A percentile compares a stretch with the other conserved stretches of the same genome.
These are phyloP conservation scores for Brasenia schreberi DNA, from an alignment of 164 flowering plant genomes.

Conservation along the genomic window DNA sequence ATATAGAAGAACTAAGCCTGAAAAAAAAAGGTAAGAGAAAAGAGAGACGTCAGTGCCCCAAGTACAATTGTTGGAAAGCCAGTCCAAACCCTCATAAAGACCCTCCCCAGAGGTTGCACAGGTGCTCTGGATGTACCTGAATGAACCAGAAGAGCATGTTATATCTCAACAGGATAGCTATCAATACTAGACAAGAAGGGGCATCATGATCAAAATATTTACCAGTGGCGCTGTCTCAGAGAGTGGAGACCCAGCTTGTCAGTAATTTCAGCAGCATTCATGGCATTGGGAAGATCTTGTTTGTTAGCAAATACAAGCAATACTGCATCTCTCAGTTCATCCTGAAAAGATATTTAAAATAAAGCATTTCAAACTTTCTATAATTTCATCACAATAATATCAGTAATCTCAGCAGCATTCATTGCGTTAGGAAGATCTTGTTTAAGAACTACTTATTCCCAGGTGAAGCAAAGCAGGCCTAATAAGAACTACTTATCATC, in stretches of 20 bases:
- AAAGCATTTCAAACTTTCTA: too few species aligned
- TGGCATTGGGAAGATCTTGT: slow-evolving; percentile 85
- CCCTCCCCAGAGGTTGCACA: too few species aligned
- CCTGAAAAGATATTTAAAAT: slow-evolving; percentile 16
- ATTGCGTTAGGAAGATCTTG: slow-evolving; percentile 80
- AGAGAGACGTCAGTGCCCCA: too few species aligned
- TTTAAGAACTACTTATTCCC: slow-evolving; percentile 25
- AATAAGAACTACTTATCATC: too few species aligned
- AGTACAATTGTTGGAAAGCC: too few species aligned
- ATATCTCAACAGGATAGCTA: background rate
- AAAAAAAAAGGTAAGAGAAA: too few species aligned
- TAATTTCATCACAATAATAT: slow-evolving; percentile 3
- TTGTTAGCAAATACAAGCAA: slow-evolving; percentile 84
- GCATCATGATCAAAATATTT: background rate
- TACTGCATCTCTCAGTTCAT: slow-evolving; percentile 71
- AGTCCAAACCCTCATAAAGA: too few species aligned
- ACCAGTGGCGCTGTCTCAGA: slow-evolving; percentile 76
- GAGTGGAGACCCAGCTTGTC: slow-evolving; percentile 82
- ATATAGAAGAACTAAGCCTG: too few species aligned
- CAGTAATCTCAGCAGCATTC: slow-evolving; percentile 80
- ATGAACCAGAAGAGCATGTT: too few species aligned
- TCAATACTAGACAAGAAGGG: background rate
- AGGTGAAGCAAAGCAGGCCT: too few species aligned
- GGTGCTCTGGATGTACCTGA: too few species aligned
- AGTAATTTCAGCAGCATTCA: slow-evolving; percentile 85